Base-by-base conservation (phyloP, 179 eudicot genomes). In the Beta corolliflora region DNA sequence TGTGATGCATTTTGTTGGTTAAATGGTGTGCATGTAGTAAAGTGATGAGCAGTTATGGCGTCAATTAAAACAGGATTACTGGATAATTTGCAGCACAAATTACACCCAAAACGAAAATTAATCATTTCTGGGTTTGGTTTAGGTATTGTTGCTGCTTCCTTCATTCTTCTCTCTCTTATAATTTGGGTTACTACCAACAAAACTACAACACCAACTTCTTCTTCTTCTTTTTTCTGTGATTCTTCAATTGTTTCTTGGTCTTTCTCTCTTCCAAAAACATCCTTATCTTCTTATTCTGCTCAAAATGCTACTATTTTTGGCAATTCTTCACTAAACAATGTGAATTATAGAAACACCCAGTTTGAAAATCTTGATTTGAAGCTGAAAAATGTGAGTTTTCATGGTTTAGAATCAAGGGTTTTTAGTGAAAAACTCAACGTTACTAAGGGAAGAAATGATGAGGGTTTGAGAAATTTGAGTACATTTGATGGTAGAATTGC, bases 101-200 rank as follows among this genome's bases (percentile, higher is more conserved):
- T 84, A 41, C 77, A 81, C 41, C 81, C 87, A 53, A 82, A 83
- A 75, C 87, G 84, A 66, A 91, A 89, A 81, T 81, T 81, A 6
- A 77, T 84, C 36, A 50, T 80, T 77, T 89, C 94, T 60, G 88
- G 92, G 60, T 91, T 89, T 80, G 75, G 91, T 10, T 80, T 93
- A 53, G 87, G 89, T 21, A 46, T 91, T 72, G 46, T 41, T 50
- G 73, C 81, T 53, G 78, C 82, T 18, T 90, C 88, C 25, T 80
- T 93, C 53, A 77, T 89, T 19, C 70, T 91, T 25, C 21, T 91
- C 21, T 81, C 77, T 69, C 76, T 86, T 16, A 71, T 81, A 55
- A 73, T 93, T 5, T 78, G 86, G n/a, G 66, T 85, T 54, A 78
- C 84, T 54, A 78, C 84, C 16, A 85, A 81, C 77, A 84, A 61